Evolutionary conservation across 306 rosid genomes (phyloP).

Genomic region (Trichosanthes truncata): DNA sequence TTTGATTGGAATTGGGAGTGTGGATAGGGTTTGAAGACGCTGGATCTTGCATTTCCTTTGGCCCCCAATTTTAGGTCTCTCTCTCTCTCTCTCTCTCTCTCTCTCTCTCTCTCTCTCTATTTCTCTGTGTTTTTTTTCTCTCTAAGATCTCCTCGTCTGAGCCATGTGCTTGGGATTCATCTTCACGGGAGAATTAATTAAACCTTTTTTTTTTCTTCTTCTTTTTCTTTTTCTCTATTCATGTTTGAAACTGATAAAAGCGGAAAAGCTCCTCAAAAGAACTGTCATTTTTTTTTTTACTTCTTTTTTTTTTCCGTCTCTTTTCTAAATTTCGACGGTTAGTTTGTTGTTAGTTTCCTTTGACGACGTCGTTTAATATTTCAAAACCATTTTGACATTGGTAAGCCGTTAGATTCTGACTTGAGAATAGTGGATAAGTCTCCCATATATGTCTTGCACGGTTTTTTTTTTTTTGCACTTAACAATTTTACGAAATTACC

Average conservation of each 20-base stretch:
- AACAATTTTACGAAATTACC: background rate
- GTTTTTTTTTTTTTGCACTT: background rate
- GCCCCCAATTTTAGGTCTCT: background rate
- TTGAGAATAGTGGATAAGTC: background rate
- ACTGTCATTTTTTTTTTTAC: background rate
- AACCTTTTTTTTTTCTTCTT: background rate
- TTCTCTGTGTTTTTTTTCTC: background rate
- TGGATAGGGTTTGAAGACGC: conserved; percentile 9
- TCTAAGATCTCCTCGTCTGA: background rate
- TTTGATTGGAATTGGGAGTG: conserved; percentile 12
- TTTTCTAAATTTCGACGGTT: background rate
- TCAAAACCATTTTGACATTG: background rate
- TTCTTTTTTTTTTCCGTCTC: background rate
- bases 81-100: background rate
- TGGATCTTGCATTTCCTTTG: conserved; percentile 50
- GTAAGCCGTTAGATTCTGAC: background rate
- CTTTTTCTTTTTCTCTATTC: background rate
- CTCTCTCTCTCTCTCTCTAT: background rate
- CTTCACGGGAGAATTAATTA: background rate
- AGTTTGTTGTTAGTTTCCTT: background rate
- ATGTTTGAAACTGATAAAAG: background rate
- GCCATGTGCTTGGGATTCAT: conserved; percentile 13
- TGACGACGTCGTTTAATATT: background rate
- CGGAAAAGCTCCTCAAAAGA: background rate
- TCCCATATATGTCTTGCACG: background rate